phyloP scores from a whole-genome alignment of 805 yeast genomes.

The Starmerella khaoyaiensis region DNA sequence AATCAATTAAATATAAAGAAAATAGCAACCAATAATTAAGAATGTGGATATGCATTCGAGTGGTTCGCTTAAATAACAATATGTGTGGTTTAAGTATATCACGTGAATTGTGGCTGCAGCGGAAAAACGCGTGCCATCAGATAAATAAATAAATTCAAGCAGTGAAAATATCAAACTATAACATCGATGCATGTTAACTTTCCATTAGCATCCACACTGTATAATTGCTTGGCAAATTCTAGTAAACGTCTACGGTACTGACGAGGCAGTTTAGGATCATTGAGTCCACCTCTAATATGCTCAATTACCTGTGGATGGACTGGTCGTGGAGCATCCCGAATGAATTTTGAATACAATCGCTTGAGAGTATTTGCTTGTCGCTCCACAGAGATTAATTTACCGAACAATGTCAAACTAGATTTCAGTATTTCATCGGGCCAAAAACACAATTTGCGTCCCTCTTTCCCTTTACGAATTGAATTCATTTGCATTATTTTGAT shows the following conservation, averaged over 20 bases:
- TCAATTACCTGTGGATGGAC: slow-evolving; percentile 10
- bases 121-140: too few species aligned
- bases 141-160: too few species aligned
- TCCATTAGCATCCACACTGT: slow-evolving; percentile 5
- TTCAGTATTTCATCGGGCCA: slow-evolving; percentile 3
- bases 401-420: slow-evolving; percentile 4
- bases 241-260: slow-evolving; percentile 2
- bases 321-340: slow-evolving; percentile 11
- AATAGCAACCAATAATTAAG: too few species aligned
- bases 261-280: background rate
- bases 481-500: slow-evolving; percentile 2
- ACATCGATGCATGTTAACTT: background rate
- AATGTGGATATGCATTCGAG: too few species aligned
- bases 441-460: slow-evolving; percentile 7
- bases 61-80: too few species aligned
- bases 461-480: slow-evolving; percentile 3
- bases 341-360: slow-evolving; percentile 3
- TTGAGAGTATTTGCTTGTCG: slow-evolving; percentile 11
- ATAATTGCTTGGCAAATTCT: slow-evolving; percentile 1
- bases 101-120: background rate
- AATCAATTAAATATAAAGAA: too few species aligned
- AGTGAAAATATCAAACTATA: background rate
- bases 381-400: slow-evolving; percentile 4
- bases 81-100: background rate
- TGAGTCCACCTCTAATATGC: background rate